These are phyloP conservation scores for Geotrichum reessii DNA, from an alignment of 1,139 yeast species.

Conservation along the genomic window DNA sequence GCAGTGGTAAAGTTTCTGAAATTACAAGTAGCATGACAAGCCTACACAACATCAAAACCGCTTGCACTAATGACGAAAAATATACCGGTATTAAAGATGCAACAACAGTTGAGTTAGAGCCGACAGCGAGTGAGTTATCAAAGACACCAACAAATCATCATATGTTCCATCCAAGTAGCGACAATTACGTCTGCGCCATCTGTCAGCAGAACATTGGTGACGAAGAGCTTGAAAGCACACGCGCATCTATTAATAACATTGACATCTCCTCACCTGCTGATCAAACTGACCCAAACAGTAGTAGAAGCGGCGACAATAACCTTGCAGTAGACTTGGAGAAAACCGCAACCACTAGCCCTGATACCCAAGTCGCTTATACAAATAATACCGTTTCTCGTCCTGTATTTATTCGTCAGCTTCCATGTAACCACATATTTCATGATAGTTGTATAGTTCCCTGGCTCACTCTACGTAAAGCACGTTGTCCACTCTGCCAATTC, in stretches of 20 bases:
- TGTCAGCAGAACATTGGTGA: background rate
- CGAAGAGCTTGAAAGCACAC: background rate
- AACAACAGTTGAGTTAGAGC: background rate
- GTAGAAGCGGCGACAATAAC: background rate
- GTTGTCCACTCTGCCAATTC: constrained; percentile 76
- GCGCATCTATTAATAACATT: background rate
- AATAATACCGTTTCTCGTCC: background rate
- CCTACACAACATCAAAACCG: background rate
- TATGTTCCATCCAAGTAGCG: background rate
- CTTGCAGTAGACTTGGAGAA: background rate
- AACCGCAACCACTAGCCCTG: background rate
- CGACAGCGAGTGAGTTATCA: background rate
- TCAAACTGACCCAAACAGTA: background rate
- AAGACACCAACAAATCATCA: background rate
- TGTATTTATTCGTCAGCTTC: constrained; percentile 51
- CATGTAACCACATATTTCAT: constrained; percentile 84
- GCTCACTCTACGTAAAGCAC: constrained; percentile 68
- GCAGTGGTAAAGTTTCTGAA: background rate
- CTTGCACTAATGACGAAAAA: background rate
- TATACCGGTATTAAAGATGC: background rate
- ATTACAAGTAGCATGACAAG: background rate
- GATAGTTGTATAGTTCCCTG: constrained; percentile 77
- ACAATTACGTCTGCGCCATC: background rate
- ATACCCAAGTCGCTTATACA: background rate
- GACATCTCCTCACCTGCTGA: background rate